Conservation (phyloP, 2,329 filamentous ascomycete species). For the Sclerotinia spermophila region DNA sequence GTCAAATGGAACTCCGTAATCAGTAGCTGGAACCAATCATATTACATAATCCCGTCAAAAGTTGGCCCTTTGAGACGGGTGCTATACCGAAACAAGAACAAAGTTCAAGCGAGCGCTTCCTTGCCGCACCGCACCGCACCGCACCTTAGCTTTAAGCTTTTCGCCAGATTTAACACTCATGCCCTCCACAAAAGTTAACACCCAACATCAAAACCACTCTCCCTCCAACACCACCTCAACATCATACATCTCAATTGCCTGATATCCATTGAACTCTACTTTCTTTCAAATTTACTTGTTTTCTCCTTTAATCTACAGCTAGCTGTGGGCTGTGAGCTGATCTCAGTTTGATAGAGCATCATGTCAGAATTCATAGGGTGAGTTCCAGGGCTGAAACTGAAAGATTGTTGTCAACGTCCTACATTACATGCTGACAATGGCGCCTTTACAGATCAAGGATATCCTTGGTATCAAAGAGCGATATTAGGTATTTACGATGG, state of each 20-base stretch:
- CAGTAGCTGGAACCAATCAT: not conserved
- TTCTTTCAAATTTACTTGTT: conserved; percentile 8
- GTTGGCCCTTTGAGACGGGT: not conserved
- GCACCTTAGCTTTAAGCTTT: conserved; percentile 14
- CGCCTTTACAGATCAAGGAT: conserved; percentile 69
- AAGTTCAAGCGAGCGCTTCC: conserved; percentile 17
- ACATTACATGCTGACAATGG: conserved; percentile 28
- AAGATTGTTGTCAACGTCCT: conserved; percentile 2
- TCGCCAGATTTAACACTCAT: conserved; percentile 17
- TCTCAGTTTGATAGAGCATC: conserved; percentile 28
- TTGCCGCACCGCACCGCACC: conserved; percentile 6
- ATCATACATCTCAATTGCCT: conserved; percentile 16
- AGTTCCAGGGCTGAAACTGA: conserved; percentile 34
- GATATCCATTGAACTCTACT: conserved; percentile 15
- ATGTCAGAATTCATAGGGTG: conserved; percentile 63
- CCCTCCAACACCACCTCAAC: not conserved
- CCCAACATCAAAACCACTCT: not conserved
- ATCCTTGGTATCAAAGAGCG: conserved; percentile 94
- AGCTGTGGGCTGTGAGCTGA: conserved; percentile 36
- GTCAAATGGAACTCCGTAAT: not conserved
- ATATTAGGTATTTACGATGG: conserved; percentile 72
- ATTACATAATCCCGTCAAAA: not conserved
- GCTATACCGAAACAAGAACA: not conserved
- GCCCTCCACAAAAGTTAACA: not conserved
- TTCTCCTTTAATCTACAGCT: conserved; percentile 24